Evolutionary conservation across 352 stramenopile genomes (phyloP), one percentile per base, ranked within the genome.

Genomic region (Globisporangium orthogonon): DNA sequence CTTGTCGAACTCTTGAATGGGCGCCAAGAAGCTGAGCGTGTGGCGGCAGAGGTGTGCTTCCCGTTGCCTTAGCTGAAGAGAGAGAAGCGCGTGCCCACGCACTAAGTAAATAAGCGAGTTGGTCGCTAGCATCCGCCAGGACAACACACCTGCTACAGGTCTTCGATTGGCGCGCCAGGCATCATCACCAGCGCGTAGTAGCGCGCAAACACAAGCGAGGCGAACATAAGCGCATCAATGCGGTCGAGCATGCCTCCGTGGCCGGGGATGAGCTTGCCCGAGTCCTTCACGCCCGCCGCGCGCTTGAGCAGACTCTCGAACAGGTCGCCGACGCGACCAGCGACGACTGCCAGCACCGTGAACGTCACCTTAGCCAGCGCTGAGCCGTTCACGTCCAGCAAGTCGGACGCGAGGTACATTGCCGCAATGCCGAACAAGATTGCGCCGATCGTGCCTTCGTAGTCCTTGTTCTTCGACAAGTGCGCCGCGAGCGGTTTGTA

Each of bases 281-380:
- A 98, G 67, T 98, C 92, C 71, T 98, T 99, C 41, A 98, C 73
- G 11, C 86, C 90, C 2, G 93, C 93, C 65, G 97, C 92, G 39
- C 95, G 78, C 72, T 99, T 99, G 7, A 99, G 62, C 70, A 99
- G 87, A 48, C 87, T 97, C 40, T 97, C 95, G 47, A 97, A 98
- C 23, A 99, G 71, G 69, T 98, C 95, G 40, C 95, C 96, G 23
- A 98, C 75, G 31, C 98, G 78, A 15, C 93, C 95, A 10, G 98
- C 68, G 41, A 98, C 79, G 17, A 98, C 81, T 17, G 92, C 95
- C 43, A 98, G 61, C 6, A 98, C 61, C 0, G 83, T 87, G 45
- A 98, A 79, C 41, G 89, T 69, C 14, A 95, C 58, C 65, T 86
- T 80, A 9, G 87, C 91, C 60, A 97, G 71, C 1, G 78, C 61